These are phyloP conservation scores for Pseudogymnoascus sp. DNA, from an alignment of 2,329 filamentous ascomycete genomes.

Conservation along the genomic window DNA sequence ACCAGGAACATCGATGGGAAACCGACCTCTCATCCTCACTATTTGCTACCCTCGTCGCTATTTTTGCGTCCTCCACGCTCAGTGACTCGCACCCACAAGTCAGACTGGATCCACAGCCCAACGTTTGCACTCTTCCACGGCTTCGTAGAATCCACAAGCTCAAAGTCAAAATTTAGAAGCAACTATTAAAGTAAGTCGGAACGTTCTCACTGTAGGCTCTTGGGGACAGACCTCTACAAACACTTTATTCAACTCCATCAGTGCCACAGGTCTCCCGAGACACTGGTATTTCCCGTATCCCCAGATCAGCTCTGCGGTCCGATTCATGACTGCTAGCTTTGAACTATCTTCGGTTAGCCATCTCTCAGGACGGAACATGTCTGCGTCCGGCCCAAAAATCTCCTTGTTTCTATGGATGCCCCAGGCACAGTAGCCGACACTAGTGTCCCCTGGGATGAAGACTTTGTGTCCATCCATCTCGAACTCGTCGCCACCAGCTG, in stretches of 20 bases:
- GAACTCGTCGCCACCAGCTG: constrained; percentile 13
- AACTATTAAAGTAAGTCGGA: constrained; percentile 18
- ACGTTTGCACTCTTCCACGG: constrained; percentile 6
- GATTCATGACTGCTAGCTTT: constrained; percentile 30
- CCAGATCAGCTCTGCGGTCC: constrained; percentile 36
- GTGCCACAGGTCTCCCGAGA: constrained; percentile 38
- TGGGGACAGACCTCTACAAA: constrained; percentile 37
- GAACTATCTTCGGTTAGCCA: constrained; percentile 35
- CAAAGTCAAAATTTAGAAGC: constrained; percentile 7
- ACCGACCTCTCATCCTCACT: background rate
- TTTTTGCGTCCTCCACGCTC: background rate
- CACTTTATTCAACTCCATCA: constrained; percentile 41
- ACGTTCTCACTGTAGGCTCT: constrained; percentile 27
- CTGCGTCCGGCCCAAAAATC: constrained; percentile 31
- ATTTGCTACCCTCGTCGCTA: background rate
- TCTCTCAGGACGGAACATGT: constrained; percentile 39
- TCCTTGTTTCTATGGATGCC: constrained; percentile 28
- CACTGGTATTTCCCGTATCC: constrained; percentile 37
- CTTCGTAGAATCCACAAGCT: constrained; percentile 6
- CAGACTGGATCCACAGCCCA: constrained; percentile 9
- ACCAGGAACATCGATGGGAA: background rate
- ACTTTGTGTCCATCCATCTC: constrained; percentile 2
- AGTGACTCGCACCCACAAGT: constrained; percentile 10
- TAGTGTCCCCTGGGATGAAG: constrained; percentile 17
- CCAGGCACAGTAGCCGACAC: constrained; percentile 23